These are phyloP conservation scores for Dispira simplex DNA, from an alignment of 192 early-diverging fungal species.

Conservation along the genomic window DNA sequence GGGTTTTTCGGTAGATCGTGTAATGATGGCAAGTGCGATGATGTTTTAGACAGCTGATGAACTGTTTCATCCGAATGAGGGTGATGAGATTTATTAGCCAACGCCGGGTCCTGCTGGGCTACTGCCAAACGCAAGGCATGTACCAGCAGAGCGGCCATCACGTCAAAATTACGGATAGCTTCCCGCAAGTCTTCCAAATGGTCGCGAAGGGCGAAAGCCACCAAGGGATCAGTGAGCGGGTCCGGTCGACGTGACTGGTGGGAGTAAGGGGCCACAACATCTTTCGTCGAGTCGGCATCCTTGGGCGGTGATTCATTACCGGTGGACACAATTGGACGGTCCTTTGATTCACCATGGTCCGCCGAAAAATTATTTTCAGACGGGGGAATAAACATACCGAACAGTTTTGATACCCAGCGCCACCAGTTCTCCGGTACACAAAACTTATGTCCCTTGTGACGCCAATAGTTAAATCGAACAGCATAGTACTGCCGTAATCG, in stretches of 20 bases:
- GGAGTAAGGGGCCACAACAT: background rate
- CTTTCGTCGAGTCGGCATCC: background rate
- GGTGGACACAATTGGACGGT: background rate
- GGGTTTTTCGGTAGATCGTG: too few species aligned
- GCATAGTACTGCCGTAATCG: background rate
- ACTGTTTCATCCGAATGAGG: too few species aligned
- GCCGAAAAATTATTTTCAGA: background rate
- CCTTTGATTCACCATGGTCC: background rate
- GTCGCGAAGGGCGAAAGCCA: background rate
- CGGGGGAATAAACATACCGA: background rate
- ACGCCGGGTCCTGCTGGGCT: too few species aligned
- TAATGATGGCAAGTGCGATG: too few species aligned
- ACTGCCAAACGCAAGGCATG: background rate
- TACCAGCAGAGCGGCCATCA: background rate
- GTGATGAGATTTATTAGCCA: too few species aligned
- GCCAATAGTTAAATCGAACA: background rate
- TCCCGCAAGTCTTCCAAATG: constrained; percentile 6
- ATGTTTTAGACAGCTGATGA: too few species aligned
- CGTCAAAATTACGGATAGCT: background rate
- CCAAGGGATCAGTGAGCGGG: background rate
- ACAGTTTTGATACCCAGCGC: background rate
- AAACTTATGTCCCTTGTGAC: background rate
- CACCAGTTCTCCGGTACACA: background rate
- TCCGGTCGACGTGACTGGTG: background rate
- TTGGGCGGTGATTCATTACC: background rate